Conservation (phyloP, 768 basidiomycete genomes). For the Guyanaporus albipodus region DNA sequence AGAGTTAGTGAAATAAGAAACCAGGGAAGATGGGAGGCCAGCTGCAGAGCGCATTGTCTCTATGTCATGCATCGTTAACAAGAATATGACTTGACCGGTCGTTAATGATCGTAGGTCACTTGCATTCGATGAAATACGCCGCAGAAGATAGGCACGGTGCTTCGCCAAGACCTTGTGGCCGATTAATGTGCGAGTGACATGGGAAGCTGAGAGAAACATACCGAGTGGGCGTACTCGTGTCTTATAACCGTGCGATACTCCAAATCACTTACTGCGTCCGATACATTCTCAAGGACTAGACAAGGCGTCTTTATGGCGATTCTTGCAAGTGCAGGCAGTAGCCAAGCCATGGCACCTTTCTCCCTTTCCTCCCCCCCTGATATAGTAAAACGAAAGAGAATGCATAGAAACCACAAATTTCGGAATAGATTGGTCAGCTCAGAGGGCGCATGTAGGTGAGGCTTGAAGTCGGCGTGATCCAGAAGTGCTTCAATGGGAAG, state of each 20-base stretch:
- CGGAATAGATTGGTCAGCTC: slow-evolving; percentile 77
- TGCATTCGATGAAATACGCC: slow-evolving; percentile 59
- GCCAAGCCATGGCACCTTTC: slow-evolving; percentile 71
- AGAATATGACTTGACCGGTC: slow-evolving; percentile 80
- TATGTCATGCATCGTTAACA: slow-evolving; percentile 82
- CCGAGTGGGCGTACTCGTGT: slow-evolving; percentile 77
- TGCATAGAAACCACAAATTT: slow-evolving; percentile 91
- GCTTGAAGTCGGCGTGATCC: slow-evolving; percentile 62
- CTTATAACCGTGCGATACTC: slow-evolving; percentile 91
- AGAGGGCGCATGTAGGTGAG: slow-evolving; percentile 49
- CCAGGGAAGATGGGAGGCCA: slow-evolving; percentile 76
- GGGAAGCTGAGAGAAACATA: slow-evolving; percentile 32
- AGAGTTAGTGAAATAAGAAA: slow-evolving; percentile 84
- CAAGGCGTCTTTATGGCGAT: slow-evolving; percentile 87
- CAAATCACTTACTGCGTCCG: slow-evolving; percentile 82
- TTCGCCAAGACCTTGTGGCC: slow-evolving; percentile 57
- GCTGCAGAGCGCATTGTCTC: slow-evolving; percentile 81
- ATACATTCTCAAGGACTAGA: slow-evolving; percentile 75
- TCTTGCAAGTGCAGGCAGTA: slow-evolving; percentile 66
- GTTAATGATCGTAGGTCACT: slow-evolving; percentile 72
- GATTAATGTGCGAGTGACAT: slow-evolving; percentile 1
- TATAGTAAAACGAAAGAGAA: slow-evolving; percentile 75
- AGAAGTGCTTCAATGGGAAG: slow-evolving; percentile 90
- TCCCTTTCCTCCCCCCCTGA: slow-evolving; percentile 41
- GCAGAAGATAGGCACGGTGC: slow-evolving; percentile 61